Conservation (phyloP, 73 alveolate genomes). For the Paramecium caudatum region DNA sequence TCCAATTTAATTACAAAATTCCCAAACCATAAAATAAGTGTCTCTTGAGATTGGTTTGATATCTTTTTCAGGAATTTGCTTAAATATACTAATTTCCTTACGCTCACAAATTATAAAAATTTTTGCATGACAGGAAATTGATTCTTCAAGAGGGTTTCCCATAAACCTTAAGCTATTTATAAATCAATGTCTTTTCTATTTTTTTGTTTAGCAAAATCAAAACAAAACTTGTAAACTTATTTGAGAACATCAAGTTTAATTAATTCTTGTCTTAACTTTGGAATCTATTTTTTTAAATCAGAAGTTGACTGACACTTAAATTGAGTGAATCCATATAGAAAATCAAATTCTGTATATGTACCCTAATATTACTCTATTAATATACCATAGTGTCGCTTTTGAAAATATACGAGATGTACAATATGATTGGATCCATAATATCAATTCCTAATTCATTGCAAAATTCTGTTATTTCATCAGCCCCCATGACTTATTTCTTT, state of each 20-base stretch:
- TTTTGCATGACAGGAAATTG: not conserved
- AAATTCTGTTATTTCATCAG: not conserved
- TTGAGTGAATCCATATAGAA: not conserved
- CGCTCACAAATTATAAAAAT: constrained; percentile 5
- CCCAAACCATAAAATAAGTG: constrained; percentile 64
- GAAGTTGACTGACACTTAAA: not conserved
- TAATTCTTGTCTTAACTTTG: constrained; percentile 3
- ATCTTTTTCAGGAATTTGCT: not conserved
- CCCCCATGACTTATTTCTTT: not conserved
- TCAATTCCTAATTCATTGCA: constrained; percentile 44
- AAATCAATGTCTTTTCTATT: constrained; percentile 1
- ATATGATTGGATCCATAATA: constrained; percentile 20
- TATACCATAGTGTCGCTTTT: constrained; percentile 17
- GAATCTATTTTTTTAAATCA: not conserved
- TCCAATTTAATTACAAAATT: constrained; percentile 4
- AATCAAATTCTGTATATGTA: not conserved
- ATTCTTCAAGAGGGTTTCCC: constrained; percentile 35
- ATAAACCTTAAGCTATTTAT: constrained; percentile 26
- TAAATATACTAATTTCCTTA: not conserved
- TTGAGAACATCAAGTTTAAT: not conserved
- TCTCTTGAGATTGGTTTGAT: constrained; percentile 16
- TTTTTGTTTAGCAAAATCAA: constrained; percentile 24
- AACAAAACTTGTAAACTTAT: constrained; percentile 27
- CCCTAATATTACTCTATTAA: not conserved
- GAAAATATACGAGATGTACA: not conserved